A percentile compares a stretch with the other conserved stretches of the same genome.
Evolutionary conservation across 1,284 basidiomycete species (phyloP).

Genomic region (Trichosporon faecale): DNA sequence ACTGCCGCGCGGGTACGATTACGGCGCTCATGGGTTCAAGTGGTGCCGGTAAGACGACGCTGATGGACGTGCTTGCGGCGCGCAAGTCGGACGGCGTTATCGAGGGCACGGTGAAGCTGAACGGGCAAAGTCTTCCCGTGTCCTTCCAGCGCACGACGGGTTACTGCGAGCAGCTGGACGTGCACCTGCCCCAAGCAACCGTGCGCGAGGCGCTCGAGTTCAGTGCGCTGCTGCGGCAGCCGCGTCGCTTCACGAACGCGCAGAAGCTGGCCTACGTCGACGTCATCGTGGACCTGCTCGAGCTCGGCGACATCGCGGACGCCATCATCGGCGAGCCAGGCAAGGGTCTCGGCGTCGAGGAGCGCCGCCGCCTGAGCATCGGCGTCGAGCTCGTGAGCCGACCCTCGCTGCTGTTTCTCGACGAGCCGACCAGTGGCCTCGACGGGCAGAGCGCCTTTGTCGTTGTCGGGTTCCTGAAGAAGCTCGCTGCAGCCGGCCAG

Average conservation of each 20-base stretch:
- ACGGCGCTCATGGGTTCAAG: constrained; percentile 55
- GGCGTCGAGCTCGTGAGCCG: constrained; percentile 52
- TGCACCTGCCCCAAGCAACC: constrained; percentile 43
- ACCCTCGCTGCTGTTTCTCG: constrained; percentile 52
- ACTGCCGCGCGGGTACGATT: constrained; percentile 56
- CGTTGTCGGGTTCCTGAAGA: constrained; percentile 58
- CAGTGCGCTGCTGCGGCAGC: constrained; percentile 76
- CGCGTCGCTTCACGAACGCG: constrained; percentile 59
- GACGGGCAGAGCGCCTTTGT: constrained; percentile 61
- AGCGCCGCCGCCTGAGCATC: constrained; percentile 59
- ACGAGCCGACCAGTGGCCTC: constrained; percentile 58
- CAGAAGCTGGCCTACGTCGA: constrained; percentile 58
- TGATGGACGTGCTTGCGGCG: constrained; percentile 54
- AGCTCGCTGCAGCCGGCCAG: constrained; percentile 56
- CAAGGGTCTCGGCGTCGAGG: constrained; percentile 50
- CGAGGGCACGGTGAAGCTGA: constrained; percentile 54
- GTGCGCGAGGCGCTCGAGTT: constrained; percentile 80
- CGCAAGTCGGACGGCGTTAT: constrained; percentile 48
- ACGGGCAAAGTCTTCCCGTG: constrained; percentile 52
- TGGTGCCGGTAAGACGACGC: constrained; percentile 52
- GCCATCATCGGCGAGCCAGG: constrained; percentile 55
- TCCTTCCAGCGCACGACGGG: constrained; percentile 57
- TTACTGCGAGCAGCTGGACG: constrained; percentile 51
- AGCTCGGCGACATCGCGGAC: constrained; percentile 55
- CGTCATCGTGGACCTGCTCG: constrained; percentile 56